Evolutionary conservation across 2,329 filamentous ascomycete species (phyloP), one percentile per base, ranked within the genome.

Genomic region (Ceratocystis cacaofunesta): DNA sequence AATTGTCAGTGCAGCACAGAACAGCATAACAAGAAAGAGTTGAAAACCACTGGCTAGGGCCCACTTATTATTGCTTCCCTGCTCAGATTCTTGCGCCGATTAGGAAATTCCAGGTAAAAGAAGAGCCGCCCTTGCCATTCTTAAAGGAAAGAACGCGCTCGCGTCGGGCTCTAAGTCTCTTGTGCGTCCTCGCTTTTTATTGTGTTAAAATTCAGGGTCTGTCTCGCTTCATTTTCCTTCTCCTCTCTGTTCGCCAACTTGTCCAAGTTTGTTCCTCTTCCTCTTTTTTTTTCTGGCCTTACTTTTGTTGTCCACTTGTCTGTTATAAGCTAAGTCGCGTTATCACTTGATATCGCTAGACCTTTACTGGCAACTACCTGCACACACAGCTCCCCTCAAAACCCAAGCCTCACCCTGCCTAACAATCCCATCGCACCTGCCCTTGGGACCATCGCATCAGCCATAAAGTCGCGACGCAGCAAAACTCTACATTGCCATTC

Each of bases 101-200:
- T 58, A 30, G 22, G 43, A 66, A 63, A 50, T 46, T 30, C 62
- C 62, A 63, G 61, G 25, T 62, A 19, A 32, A 32, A 17, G 17
- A 58, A 32, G 32, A 8, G 17, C 28, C 25, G 52, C 52, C 25
- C 52, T 58, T 30, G 52, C 52, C 25, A 36, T 58, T 58, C 28
- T 58, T 52, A 41, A 30, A 63, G 55, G 43, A 50, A 43, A 63
- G 55, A 55, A 66, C 65, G 65, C 65, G 65, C 61, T 66, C 65
- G 61, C 65, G 65, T 61, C 41, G 25, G 46, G 12, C 6, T 62
- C 48, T 58, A 58, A 62, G 32, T 19, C 19, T 50, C 61, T 48
- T 32, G 41, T 48, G 25, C 22, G 48, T 48, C 12, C 55, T 50
- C 52, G n/a, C 28, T 28, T 41, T 36, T 61, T 32, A 12, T 43